phyloP scores from a whole-genome alignment of 2,329 filamentous ascomycete genomes.

The Botrytis medusae region DNA sequence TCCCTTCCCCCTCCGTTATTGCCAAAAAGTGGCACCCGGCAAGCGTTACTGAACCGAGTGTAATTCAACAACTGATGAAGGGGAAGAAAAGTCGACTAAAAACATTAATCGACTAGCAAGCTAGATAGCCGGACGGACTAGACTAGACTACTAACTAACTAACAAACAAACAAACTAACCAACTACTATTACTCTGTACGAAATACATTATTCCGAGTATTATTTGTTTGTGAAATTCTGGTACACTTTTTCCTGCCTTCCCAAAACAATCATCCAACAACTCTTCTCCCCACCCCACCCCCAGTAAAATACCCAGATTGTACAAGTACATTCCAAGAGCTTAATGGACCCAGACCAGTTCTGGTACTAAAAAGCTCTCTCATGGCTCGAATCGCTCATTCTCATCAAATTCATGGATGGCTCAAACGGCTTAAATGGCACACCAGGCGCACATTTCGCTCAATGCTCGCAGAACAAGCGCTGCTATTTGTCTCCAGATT shows the following conservation, averaged over 20 bases:
- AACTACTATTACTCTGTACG: background rate
- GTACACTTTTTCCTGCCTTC: background rate
- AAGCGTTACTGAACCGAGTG: slow-evolving; percentile 20
- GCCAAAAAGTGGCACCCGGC: slow-evolving; percentile 19
- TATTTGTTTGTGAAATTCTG: slow-evolving; percentile 7
- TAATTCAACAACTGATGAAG: slow-evolving; percentile 13
- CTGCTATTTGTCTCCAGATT: slow-evolving; percentile 26
- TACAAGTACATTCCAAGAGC: slow-evolving; percentile 11
- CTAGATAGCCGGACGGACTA: slow-evolving; percentile 18
- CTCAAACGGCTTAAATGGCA: slow-evolving; percentile 19
- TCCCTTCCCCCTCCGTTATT: slow-evolving; percentile 9
- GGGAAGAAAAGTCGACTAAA: slow-evolving; percentile 6
- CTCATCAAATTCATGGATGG: slow-evolving; percentile 12
- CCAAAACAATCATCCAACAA: slow-evolving; percentile 17
- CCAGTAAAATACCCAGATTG: slow-evolving; percentile 19
- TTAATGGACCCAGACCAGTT: slow-evolving; percentile 11
- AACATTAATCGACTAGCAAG: background rate
- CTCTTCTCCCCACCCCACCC: slow-evolving; percentile 15
- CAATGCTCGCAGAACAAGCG: slow-evolving; percentile 24
- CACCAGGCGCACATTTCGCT: slow-evolving; percentile 25
- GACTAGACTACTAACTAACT: background rate
- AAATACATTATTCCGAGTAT: slow-evolving; percentile 8
- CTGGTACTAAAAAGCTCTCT: slow-evolving; percentile 13
- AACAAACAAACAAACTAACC: background rate
- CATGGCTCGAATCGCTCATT: slow-evolving; percentile 2